A percentile compares a stretch with the other conserved stretches of the same genome.
Evolutionary conservation across 805 yeast genomes (phyloP).

Genomic region (Kazachstania martiniae): DNA sequence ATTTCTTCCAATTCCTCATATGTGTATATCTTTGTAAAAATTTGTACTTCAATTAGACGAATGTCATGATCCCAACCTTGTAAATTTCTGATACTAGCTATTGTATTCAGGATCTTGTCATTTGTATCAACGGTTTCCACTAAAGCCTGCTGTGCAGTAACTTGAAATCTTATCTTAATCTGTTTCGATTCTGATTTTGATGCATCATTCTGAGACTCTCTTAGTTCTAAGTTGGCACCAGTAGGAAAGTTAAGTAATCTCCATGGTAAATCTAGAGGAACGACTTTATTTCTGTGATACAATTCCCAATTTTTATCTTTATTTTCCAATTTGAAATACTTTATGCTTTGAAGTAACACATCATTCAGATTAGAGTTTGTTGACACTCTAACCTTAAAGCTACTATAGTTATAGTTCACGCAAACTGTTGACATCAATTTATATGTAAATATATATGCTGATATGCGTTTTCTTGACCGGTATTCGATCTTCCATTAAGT

Average conservation of each 20-base stretch:
- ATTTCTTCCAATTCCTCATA: slow-evolving; percentile 6
- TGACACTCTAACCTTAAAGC: slow-evolving; percentile 26
- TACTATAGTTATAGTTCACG: slow-evolving; percentile 27
- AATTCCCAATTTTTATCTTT: slow-evolving; percentile 7
- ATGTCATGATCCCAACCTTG: slow-evolving; percentile 8
- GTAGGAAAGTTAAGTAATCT: slow-evolving; percentile 34
- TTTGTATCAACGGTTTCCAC: slow-evolving; percentile 17
- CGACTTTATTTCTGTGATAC: slow-evolving; percentile 23
- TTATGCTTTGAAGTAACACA: slow-evolving; percentile 27
- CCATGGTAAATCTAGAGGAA: slow-evolving; percentile 34
- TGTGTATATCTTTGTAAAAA: slow-evolving; percentile 12
- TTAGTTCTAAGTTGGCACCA: slow-evolving; percentile 29
- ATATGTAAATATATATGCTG: no score
- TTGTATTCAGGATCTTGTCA: slow-evolving; percentile 9
- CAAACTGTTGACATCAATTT: slow-evolving; percentile 34
- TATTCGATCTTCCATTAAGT: no score
- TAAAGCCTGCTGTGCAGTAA: slow-evolving; percentile 14
- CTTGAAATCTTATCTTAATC: slow-evolving; percentile 26
- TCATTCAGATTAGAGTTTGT: slow-evolving; percentile 31
- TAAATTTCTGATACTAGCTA: slow-evolving; percentile 3
- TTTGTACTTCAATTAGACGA: slow-evolving; percentile 11
- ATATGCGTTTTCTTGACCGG: no score
- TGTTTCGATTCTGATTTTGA: slow-evolving; percentile 2
- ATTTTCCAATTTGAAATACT: slow-evolving; percentile 27
- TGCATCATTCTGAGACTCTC: background rate